Evolutionary conservation across 2,329 filamentous ascomycete species (phyloP), one percentile per base, ranked within the genome.

Genomic region (Cladosporium oxysporum): DNA sequence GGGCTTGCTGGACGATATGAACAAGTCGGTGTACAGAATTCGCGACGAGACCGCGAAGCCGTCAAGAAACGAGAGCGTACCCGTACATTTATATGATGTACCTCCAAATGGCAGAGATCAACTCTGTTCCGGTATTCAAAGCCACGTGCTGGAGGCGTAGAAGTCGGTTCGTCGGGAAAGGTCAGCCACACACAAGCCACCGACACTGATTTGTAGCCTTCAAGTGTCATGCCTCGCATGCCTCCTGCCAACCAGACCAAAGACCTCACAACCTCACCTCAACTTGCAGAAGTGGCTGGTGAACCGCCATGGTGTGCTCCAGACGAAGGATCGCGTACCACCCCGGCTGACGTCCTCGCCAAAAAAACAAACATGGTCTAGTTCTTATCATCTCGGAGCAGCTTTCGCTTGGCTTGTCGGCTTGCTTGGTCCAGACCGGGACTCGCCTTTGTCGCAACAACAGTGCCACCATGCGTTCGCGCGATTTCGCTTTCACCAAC

Each of bases 101-200:
- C 18, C 41, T 44, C 10, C 10, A 18, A n/a, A 21, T 47, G n/a
- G 41, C n/a, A 47, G 18, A 47, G 18, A n/a, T 44, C 41, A 11
- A 21, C 41, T 44, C 41, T 1, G 41, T 47, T 4, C 8, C 8
- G 21, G 41, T 47, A 55, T 55, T 29, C 28, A 55, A 18, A 55
- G 3, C 52, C 52, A 55, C 52, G 52, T 55, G 52, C 52, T 35
- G 8, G 8, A 18, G 50, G 35, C 35, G 35, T 37, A 16, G 35
- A 18, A 10, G 37, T 44, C 37, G 37, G 37, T 47, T 47, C n/a
- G 41, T 47, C 10, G 41, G 41, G n/a, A 44, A n/a, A 47, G 41
- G 41, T 47, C 26, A 55, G 52, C 52, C 52, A 55, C 52, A 55
- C 28, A 55, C 52, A 55, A 33, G 52, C 52, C 41, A 47, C 41